Percentiles rank a stretch among this genome's conserved stretches.
These are phyloP conservation scores for Pseudisothecium myosuroides DNA, from an alignment of 225 moss, liverwort and hornwort species.

Conservation along the genomic window DNA sequence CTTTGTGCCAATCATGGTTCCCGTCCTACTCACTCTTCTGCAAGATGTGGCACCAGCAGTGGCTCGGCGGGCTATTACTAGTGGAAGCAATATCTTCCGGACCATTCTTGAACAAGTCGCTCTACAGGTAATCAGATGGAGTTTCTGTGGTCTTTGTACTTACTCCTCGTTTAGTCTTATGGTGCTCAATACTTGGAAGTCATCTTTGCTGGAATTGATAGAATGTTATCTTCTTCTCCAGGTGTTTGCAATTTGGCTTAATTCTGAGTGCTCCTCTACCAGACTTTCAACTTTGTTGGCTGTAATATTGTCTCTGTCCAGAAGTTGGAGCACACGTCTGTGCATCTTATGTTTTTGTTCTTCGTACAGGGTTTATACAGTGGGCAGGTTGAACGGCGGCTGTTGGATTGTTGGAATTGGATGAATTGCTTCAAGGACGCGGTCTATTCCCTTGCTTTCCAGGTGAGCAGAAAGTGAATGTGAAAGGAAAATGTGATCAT, in stretches of 20 bases:
- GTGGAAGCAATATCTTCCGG: conserved; percentile 84
- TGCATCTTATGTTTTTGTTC: background rate
- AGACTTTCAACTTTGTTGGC: background rate
- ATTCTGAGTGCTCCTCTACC: background rate
- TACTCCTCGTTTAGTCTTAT: background rate
- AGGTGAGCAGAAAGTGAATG: conserved; percentile 27
- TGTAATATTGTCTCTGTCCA: background rate
- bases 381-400: conserved; percentile 66
- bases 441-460: conserved; percentile 76
- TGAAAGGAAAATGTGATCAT: background rate
- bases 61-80: conserved; percentile 86
- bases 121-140: conserved; percentile 43
- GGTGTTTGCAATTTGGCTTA: background rate
- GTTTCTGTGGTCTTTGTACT: background rate
- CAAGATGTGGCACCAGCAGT: conserved; percentile 82
- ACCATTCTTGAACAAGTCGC: conserved; percentile 82
- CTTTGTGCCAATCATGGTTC: conserved; percentile 70
- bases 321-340: background rate
- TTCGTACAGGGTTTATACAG: conserved; percentile 59
- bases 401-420: conserved; percentile 88
- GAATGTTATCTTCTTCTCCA: background rate
- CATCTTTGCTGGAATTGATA: background rate
- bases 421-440: conserved; percentile 88
- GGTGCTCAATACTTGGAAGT: background rate
- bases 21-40: conserved; percentile 71